Conservation (phyloP, 2,329 filamentous ascomycete species). For the Neodidymelliopsis sp. region DNA sequence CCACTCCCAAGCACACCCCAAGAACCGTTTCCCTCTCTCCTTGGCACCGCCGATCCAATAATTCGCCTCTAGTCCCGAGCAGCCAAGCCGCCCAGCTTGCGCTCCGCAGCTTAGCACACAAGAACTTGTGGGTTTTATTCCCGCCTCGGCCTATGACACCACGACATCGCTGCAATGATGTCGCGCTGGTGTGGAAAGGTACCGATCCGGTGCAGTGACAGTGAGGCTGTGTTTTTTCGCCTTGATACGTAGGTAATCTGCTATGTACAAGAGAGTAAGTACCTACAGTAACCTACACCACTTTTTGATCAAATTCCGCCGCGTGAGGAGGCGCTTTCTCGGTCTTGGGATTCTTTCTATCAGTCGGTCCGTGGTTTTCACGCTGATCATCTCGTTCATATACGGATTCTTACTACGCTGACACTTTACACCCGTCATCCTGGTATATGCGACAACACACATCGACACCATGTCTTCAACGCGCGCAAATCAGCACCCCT, state of each 20-base stretch:
- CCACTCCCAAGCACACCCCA: not conserved
- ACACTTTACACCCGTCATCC: not conserved
- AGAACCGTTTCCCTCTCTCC: too few relatives aligned
- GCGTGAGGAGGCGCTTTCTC: not conserved
- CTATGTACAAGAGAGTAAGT: too few relatives aligned
- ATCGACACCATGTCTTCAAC: slow-evolving; percentile 22
- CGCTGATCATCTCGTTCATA: too few relatives aligned
- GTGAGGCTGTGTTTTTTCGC: slow-evolving; percentile 15
- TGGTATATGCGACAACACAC: not conserved
- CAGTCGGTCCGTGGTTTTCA: not conserved
- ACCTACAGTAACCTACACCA: too few relatives aligned
- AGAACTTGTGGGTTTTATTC: slow-evolving; percentile 13
- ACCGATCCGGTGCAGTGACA: not conserved
- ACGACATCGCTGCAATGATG: slow-evolving; percentile 1
- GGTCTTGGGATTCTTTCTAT: not conserved
- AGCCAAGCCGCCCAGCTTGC: slow-evolving; percentile 10
- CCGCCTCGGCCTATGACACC: slow-evolving; percentile 14
- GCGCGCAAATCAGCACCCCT: slow-evolving; percentile 24
- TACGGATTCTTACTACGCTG: not conserved
- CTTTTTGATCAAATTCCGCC: too few relatives aligned
- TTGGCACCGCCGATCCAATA: not conserved
- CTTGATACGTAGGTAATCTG: not conserved
- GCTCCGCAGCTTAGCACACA: slow-evolving; percentile 3
- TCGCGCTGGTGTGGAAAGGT: not conserved
- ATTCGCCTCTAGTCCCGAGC: not conserved